Base-by-base conservation (phyloP, 306 rosid genomes). In the Citrullus colocynthis region DNA sequence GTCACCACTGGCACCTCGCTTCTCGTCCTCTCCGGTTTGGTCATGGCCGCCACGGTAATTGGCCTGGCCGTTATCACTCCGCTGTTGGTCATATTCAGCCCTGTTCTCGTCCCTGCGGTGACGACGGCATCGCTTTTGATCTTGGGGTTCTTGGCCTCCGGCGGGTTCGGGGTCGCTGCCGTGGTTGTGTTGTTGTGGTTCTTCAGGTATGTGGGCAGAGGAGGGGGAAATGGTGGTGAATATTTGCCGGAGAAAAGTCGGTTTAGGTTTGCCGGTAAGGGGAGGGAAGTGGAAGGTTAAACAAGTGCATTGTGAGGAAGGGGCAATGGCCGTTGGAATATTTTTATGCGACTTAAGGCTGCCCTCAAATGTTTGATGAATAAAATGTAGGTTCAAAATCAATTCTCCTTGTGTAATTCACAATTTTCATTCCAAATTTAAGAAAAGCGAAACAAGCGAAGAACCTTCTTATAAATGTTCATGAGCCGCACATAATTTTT, bases 1-100 rank as follows among this genome's bases (percentile, higher is more conserved):
- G 88, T 81, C 30, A 86, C 93, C 0, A 87, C 91, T 0, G 96
- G 96, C 0, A 90, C 95, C 0, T 94, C 96, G 8, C 85, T 94
- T 34, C 41, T 94, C 6, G 73, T 89, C 49, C 85, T 92, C 36
- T 85, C 98, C 1, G 89, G 85, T 0, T 56, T 94, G 54, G 56
- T 84, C 7, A 60, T 89, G 0, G 86, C 92, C 1, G 88, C 75
- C 0, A 88, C 97, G 0, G 91, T 92, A 17, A 84, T 94, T 0
- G 87, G 81, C 0, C 80, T 94, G 32, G 85, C 96, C 56, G 30
- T 89, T 0, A 86, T 75, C 1, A 92, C 93, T 1, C 98, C 96
- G 0, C 80, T 94, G 59, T 83, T 94, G 0, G 91, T 92, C 24
- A 79, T 94, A n/a, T 94, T 92, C 88, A 94, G 98, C 12, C 98